Evolutionary conservation across 2,329 filamentous ascomycete species (phyloP).

Genomic region (Mycosphaerella sp.): DNA sequence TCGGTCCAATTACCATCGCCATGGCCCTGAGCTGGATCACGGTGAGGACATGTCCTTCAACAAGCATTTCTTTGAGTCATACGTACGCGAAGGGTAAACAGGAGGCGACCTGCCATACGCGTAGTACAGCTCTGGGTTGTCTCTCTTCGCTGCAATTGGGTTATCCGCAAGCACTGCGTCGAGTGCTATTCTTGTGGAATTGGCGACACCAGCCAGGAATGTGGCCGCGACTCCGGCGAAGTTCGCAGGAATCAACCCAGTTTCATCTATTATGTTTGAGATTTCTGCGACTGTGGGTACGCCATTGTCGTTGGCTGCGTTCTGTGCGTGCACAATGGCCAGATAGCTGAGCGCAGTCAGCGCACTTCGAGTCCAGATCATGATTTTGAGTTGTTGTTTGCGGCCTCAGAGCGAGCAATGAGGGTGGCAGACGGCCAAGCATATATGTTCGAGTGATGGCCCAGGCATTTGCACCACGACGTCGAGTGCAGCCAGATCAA

Average conservation of each 20-base stretch:
- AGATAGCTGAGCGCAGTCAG: constrained; percentile 1
- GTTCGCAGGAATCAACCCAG: constrained; percentile 15
- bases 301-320: neutral
- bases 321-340: neutral
- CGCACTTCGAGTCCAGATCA: neutral
- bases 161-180: constrained; percentile 11
- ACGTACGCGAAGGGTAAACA: constrained; percentile 29
- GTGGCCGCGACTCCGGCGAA: constrained; percentile 12
- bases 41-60: constrained; percentile 1
- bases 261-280: constrained; percentile 10
- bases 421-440: neutral
- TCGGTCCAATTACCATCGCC: constrained; percentile 33
- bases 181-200: constrained; percentile 11
- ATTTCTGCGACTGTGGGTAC: constrained; percentile 8
- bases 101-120: constrained; percentile 30
- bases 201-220: constrained; percentile 12
- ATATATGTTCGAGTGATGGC: neutral
- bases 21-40: constrained; percentile 14
- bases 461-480: no score
- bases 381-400: neutral
- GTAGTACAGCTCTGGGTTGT: constrained; percentile 26
- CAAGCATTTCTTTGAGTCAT: neutral
- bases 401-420: neutral
- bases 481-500: neutral
- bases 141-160: constrained; percentile 11